Percentiles rank a stretch among this genome's conserved stretches.
phyloP scores from a whole-genome alignment of 768 basidiomycete species.

The Xerocomellus amylosporus region DNA sequence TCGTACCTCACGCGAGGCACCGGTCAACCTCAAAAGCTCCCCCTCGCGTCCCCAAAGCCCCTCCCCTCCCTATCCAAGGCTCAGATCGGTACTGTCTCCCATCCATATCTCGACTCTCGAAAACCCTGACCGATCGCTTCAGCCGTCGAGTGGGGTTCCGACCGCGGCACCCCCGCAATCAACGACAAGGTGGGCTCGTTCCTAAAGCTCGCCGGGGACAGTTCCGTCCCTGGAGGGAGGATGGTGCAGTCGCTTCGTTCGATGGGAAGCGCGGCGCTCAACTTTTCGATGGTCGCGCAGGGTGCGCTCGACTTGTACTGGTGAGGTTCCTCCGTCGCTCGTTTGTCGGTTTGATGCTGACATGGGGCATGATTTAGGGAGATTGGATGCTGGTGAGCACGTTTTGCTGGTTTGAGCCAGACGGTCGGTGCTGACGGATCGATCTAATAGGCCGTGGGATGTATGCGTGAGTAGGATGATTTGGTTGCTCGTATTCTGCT shows the following conservation, averaged over 20 bases:
- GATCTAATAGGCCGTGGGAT: constrained; percentile 66
- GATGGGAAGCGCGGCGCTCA: constrained; percentile 80
- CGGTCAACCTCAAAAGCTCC: constrained; percentile 53
- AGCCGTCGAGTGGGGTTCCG: constrained; percentile 90
- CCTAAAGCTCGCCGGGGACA: constrained; percentile 70
- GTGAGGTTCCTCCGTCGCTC: constrained; percentile 38
- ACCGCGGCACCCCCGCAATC: constrained; percentile 55
- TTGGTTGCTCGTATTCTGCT: neutral
- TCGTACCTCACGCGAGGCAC: constrained; percentile 63
- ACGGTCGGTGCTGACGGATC: neutral
- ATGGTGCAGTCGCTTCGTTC: constrained; percentile 87
- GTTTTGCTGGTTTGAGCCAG: neutral
- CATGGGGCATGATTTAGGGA: constrained; percentile 48
- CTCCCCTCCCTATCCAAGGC: constrained; percentile 68
- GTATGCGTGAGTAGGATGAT: constrained; percentile 54
- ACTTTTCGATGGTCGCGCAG: constrained; percentile 82
- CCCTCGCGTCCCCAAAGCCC: constrained; percentile 61
- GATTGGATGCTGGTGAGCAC: constrained; percentile 66
- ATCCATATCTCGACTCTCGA: neutral
- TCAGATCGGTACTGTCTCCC: constrained; percentile 49
- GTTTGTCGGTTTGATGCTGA: neutral
- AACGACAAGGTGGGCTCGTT: constrained; percentile 64
- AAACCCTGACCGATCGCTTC: constrained; percentile 14
- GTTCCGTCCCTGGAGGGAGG: constrained; percentile 61
- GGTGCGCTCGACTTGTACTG: constrained; percentile 88